These are phyloP conservation scores for Perkinsus olseni DNA, from an alignment of 169 alveolate species.

Conservation along the genomic window DNA sequence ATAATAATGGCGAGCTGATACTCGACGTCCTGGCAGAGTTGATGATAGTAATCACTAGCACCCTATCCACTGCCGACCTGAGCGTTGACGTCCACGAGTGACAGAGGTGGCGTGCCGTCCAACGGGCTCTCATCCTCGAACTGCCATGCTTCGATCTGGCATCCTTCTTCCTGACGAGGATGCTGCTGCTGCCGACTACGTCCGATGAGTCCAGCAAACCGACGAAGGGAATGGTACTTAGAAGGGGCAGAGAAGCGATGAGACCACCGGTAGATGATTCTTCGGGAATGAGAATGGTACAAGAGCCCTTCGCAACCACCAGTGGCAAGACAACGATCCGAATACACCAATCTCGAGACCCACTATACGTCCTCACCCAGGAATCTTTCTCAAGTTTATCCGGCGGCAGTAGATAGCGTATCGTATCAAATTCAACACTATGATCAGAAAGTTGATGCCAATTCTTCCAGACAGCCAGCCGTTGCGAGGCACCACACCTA, in stretches of 20 bases:
- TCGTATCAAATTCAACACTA: neutral
- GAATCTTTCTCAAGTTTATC: neutral
- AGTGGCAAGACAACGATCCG: too few relatives aligned
- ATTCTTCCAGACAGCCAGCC: neutral
- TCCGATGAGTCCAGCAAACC: too few relatives aligned
- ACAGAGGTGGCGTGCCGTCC: neutral
- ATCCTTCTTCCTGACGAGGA: neutral
- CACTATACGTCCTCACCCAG: neutral
- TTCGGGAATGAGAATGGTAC: too few relatives aligned
- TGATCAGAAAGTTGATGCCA: neutral
- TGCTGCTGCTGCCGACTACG: too few relatives aligned
- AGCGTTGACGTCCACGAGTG: neutral
- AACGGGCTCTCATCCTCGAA: neutral
- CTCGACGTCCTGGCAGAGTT: neutral
- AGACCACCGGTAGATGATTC: too few relatives aligned
- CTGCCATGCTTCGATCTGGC: neutral
- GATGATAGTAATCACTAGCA: neutral
- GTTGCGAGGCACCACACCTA: neutral
- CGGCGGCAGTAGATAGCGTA: neutral
- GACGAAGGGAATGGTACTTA: too few relatives aligned
- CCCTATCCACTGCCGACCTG: neutral
- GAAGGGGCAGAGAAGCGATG: too few relatives aligned
- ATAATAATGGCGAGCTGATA: neutral
- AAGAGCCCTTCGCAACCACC: too few relatives aligned
- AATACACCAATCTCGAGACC: neutral